These are phyloP conservation scores for Phtheirospermum japonicum DNA, from an alignment of 257 asterid genomes.

Conservation along the genomic window DNA sequence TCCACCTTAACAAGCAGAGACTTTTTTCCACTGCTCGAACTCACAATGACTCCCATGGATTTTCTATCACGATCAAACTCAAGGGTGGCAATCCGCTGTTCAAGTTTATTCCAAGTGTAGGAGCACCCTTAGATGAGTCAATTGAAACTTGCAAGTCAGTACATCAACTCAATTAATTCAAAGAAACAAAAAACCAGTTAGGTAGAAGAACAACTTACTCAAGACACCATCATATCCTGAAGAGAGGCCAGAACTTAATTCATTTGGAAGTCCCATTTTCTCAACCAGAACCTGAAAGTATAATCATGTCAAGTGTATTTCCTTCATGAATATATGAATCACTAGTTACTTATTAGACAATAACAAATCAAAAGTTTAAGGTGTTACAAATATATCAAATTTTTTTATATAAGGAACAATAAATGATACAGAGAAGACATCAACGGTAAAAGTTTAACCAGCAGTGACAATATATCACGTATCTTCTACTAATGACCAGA, in stretches of 20 bases:
- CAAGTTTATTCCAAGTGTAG: slow-evolving; percentile 62
- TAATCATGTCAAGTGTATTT: slow-evolving; percentile 22
- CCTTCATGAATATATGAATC: slow-evolving; percentile 11
- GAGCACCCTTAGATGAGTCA: slow-evolving; percentile 59
- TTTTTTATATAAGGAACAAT: neutral
- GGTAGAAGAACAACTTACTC: slow-evolving; percentile 53
- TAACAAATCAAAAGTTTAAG: neutral
- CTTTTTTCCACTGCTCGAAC: slow-evolving; percentile 58
- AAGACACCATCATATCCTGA: slow-evolving; percentile 52
- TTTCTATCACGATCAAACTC: slow-evolving; percentile 98
- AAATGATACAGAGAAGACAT: neutral
- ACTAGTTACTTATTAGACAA: neutral
- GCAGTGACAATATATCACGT: neutral
- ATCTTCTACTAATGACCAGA: neutral
- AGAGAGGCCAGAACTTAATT: slow-evolving; percentile 49
- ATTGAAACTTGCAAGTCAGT: slow-evolving; percentile 33
- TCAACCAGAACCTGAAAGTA: slow-evolving; percentile 82
- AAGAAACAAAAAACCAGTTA: neutral
- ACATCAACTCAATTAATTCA: neutral
- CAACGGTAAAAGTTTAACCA: neutral
- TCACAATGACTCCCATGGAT: slow-evolving; percentile 94
- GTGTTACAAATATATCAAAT: neutral
- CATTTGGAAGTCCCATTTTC: slow-evolving; percentile 91
- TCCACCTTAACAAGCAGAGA: slow-evolving; percentile 82
- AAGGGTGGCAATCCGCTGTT: slow-evolving; percentile 87